Evolutionary conservation across 2,329 filamentous ascomycete species (phyloP), one percentile per base, ranked within the genome.

Genomic region (Stagonosporopsis cucurbitacearum): DNA sequence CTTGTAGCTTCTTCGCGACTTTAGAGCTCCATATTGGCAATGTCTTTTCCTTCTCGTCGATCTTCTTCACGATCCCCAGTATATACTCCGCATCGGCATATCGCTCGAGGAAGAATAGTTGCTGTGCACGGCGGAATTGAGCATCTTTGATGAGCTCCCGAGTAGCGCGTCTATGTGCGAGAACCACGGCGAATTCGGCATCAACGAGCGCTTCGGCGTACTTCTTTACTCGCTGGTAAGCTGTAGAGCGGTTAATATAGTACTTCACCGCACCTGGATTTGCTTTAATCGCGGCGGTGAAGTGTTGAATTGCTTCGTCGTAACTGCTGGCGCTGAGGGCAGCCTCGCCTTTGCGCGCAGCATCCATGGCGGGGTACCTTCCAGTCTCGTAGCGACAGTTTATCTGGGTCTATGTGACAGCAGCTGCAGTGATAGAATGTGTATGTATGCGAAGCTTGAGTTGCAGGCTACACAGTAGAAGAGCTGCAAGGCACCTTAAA

Each of bases 181-280:
- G 81, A 2, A 85, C 79, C 52, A 85, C 82, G 46, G 86, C 79
- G 35, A 76, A 67, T 45, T 82, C 77, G 49, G 79, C 79, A 59
- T 82, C 80, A 42, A 65, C 56, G 26, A 82, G 77, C n/a, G 62
- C 81, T 56, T 86, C 76, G 20, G 79, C 69, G 39, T 82, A 78
- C 41, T 67, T 70, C 33, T 79, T 80, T 2, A 83, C 80, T 56
- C 90, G 85, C 45, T 91, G 83, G 71, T 92, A 88, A 35, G 91
- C 91, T 37, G 88, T 92, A 4, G 92, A 90, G 19, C 94, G 91
- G 63, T 89, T 87, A 60, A 95, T 85, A 59, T 94, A 88, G 85
- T 95, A 97, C 44, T 84, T 78, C 1, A 91, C 89, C 2, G 90
- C 91, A 35, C 80, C 80, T 0, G 88, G 86, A 12, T 81, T 81